phyloP scores from a whole-genome alignment of 805 yeast species.

The Starmerella sp. region DNA sequence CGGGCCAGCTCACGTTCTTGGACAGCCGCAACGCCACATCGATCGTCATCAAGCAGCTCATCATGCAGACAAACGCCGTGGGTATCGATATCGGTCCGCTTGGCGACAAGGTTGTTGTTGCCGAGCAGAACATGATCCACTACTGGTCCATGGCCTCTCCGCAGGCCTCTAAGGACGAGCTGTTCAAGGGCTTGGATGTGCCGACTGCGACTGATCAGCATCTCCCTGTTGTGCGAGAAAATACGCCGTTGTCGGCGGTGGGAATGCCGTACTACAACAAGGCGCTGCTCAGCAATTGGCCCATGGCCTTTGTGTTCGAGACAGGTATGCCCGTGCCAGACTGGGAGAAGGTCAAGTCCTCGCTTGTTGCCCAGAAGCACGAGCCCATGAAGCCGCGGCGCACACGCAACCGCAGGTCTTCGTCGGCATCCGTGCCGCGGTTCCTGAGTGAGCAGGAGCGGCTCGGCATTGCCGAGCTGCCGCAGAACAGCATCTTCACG shows the following conservation, averaged over 20 bases:
- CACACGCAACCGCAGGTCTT: constrained; percentile 20
- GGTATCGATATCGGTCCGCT: constrained; percentile 48
- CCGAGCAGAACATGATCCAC: constrained; percentile 53
- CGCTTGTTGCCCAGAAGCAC: constrained; percentile 11
- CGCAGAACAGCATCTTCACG: constrained; percentile 14
- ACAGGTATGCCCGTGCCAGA: constrained; percentile 48
- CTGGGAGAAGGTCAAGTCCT: constrained; percentile 10
- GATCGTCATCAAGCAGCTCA: constrained; percentile 56
- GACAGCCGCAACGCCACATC: constrained; percentile 73
- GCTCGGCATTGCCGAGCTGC: constrained; percentile 23
- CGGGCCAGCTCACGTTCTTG: constrained; percentile 76
- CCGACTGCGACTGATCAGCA: constrained; percentile 24
- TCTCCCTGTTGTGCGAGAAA: constrained; percentile 15
- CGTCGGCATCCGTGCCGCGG: constrained; percentile 28
- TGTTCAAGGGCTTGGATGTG: constrained; percentile 26
- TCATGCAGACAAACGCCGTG: constrained; percentile 38
- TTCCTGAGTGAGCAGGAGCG: constrained; percentile 49
- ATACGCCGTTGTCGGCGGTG: constrained; percentile 50
- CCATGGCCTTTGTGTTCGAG: constrained; percentile 43
- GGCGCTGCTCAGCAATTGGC: constrained; percentile 67
- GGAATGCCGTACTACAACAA: constrained; percentile 85
- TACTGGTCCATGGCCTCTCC: constrained; percentile 50
- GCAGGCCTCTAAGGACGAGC: constrained; percentile 33
- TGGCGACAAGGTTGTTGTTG: constrained; percentile 67
- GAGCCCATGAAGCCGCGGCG: neutral